phyloP scores from a whole-genome alignment of 768 basidiomycete species.

The Mycena galericulata region DNA sequence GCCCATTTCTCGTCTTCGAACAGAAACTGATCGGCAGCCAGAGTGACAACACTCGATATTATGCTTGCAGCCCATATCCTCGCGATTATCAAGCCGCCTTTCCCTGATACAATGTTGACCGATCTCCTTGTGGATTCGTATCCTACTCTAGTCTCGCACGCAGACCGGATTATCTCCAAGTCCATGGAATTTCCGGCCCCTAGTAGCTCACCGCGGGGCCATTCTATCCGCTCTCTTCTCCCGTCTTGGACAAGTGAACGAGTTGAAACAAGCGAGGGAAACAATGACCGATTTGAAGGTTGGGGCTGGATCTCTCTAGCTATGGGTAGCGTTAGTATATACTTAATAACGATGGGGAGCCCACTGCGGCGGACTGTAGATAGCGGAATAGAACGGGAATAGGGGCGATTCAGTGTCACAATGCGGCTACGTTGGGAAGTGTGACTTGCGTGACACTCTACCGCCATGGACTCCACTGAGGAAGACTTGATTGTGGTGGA shows the following conservation, averaged over 20 bases:
- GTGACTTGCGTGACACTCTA: slow-evolving; percentile 11
- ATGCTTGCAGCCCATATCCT: slow-evolving; percentile 77
- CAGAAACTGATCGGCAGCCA: slow-evolving; percentile 40
- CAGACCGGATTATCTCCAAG: slow-evolving; percentile 58
- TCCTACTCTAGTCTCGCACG: slow-evolving; percentile 68
- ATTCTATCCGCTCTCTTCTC: slow-evolving; percentile 54
- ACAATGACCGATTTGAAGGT: slow-evolving; percentile 51
- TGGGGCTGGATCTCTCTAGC: slow-evolving; percentile 66
- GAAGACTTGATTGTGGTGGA: slow-evolving; percentile 39
- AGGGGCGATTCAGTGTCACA: neutral
- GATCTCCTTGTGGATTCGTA: slow-evolving; percentile 67
- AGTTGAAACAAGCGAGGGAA: slow-evolving; percentile 47
- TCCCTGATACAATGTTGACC: slow-evolving; percentile 70
- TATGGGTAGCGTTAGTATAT: slow-evolving; percentile 56
- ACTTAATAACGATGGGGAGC: neutral
- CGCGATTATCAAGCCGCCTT: slow-evolving; percentile 67
- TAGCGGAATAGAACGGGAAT: neutral
- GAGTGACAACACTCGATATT: slow-evolving; percentile 73
- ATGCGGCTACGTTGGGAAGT: neutral
- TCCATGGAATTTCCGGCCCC: slow-evolving; percentile 40
- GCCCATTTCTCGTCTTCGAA: neutral
- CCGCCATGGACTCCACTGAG: slow-evolving; percentile 27
- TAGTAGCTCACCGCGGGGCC: slow-evolving; percentile 29
- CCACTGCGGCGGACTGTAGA: neutral
- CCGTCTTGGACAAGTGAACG: slow-evolving; percentile 43